Base-by-base conservation (phyloP, 768 basidiomycete species). In the Serpula lacrymans region DNA sequence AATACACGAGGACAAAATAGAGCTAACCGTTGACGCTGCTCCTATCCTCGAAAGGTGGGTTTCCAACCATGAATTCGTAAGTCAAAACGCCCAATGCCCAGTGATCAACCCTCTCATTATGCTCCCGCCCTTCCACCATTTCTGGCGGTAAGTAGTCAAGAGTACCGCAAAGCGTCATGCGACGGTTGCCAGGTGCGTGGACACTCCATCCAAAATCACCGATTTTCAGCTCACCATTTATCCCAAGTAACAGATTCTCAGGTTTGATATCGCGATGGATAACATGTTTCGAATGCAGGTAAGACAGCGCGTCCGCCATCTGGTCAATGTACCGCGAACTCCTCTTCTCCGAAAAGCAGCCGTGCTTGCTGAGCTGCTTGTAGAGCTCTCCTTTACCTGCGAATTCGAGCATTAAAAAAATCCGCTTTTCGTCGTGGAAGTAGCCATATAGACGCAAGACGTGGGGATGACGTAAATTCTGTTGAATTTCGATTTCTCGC, bases 191-290 rank as follows among this genome's bases (percentile, higher is more conserved):
- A 0, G 95, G 95, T 0, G 94, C 95, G 60, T 98, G 95, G 6
- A 96, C 92, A 53, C 86, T 91, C 95, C 96, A 99, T 8, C 96
- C 96, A 62, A 98, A 98, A 63, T 98, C 95, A 3, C 84, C 96
- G 46, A 99, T 95, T 74, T 99, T 98, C 53, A 99, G 71, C 59
- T 98, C 95, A 28, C 95, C 95, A 51, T 93, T 91, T 54, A 98
- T 78, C 9, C 94, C 94, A 10, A 98, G 70, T 23, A 99, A 74
- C 35, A 99, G 65, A 61, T 99, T 99, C 68, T 99, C 95, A 0
- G 96, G 96, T 64, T 99, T 99, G 69, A 99, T 99, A 55, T 99
- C 96, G 23, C 96, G 81, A 62, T 99, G 96, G 37, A 98, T 99
- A 55, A 99, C 93, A 56, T 98, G 94, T 58, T 98, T 99, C 38